Base-by-base conservation (phyloP, 192 early-diverging fungal genomes). In the Backusella macrospora region DNA sequence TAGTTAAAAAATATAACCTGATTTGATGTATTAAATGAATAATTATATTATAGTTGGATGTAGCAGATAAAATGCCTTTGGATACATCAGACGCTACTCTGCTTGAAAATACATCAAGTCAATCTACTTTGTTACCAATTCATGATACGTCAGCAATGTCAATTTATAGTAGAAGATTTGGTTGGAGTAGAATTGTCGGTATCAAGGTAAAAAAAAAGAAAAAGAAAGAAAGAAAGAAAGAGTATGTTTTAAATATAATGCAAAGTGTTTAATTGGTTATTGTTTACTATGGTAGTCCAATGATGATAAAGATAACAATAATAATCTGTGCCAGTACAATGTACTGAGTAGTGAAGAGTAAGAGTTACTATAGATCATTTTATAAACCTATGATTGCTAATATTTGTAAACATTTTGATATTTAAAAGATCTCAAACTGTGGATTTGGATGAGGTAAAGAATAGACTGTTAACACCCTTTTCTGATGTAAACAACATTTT, bases 71-170 rank as follows among this genome's bases (percentile, higher is more conserved):
- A 34, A 71, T 59, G 38, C 49, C 69, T 38, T 37, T 71, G 14
- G 26, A 21, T 59, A 49, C 26, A 38, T 21, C 69, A 18, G 49
- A 71, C 42, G 5, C 37, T 8, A 59, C 49, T 37, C 16, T 64
- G 2, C 18, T 43, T 8, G 15, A 39, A 68, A 23, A 26, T 16
- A 68, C 23, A 47, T n/a, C 45, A 3, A 26, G 5, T 23, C 5
- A 45, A 68, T 64, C 37, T 46, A 37, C 2, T n/a, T 14, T 64
- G 18, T 62, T 45, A 40, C 71, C 71, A 34, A 63, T 63, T 16
- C 62, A 72, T 23, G 71, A 72, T 34, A 5, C 59, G 23, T 23
- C 23, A 4, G 38, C 71, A 18, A 72, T 72, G 71, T 29, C 71
- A 29, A 13, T 72, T n/a, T 63, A 21, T 29, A 15, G 38, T 29